Base-by-base conservation (phyloP, 2,329 filamentous ascomycete species). In the Penicillium sp. region DNA sequence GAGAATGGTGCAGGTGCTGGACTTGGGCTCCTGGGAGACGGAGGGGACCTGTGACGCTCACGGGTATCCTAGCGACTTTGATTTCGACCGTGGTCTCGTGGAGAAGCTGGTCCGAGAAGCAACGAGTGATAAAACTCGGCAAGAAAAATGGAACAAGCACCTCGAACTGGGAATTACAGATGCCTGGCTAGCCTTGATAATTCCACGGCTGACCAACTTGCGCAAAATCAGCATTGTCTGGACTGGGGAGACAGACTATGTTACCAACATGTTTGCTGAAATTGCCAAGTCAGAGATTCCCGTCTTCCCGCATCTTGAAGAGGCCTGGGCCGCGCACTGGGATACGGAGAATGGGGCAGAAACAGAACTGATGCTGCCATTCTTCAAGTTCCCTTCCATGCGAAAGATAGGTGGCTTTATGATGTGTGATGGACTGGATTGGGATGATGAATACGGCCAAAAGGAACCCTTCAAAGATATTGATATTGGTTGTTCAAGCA, bases 191-290 rank as follows among this genome's bases (percentile, higher is more conserved):
- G 49, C 49, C 8, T 15, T 51, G 30, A n/a, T 51, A 2, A 35
- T 51, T 4, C 49, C 49, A 15, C 22, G 10, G 30, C 10, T 51
- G 49, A 22, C 28, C 30, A 51, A 35, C 24, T n/a, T 51, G n/a
- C 30, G 49, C n/a, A 22, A 51, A 35, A 51, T 51, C n/a, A 51
- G 49, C 28, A 12, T 51, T 22, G n/a, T 22, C 30, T 51, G 49
- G 49, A 19, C 3, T 19, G 3, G 6, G 8, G 28, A 15, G 1
- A 30, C 49, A 13, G 9, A 19, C n/a, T 51, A 51, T 15, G 28
- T 51, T 3, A 8, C 28, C 24, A 35, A 22, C 10, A 51, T 51
- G 49, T 15, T 51, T 2, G 6, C 12, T 12, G n/a, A 33, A 7
- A 30, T 30, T 33, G 26, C 28, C 49, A 51, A 24, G 15, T 13